A percentile compares a stretch with the other conserved stretches of the same genome.
These are phyloP conservation scores for Xylaria arbuscula DNA, from an alignment of 2,329 filamentous ascomycete genomes.

Conservation along the genomic window DNA sequence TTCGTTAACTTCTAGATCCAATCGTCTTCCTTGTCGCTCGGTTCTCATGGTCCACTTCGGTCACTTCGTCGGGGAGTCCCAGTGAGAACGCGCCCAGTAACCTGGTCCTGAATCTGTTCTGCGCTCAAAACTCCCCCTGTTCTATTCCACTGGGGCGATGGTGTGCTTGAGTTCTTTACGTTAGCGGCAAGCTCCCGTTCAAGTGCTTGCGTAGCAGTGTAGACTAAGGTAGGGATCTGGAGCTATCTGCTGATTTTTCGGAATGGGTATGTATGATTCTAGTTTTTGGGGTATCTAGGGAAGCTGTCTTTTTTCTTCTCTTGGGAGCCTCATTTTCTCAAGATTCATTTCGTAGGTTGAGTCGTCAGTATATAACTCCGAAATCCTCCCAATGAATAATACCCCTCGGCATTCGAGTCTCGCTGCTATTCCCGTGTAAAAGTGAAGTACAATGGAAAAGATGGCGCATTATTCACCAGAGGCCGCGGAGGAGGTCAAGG, in stretches of 20 bases:
- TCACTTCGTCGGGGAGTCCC: not conserved
- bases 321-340: conserved; percentile 8
- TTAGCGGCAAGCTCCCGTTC: conserved; percentile 6
- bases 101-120: conserved; percentile 21
- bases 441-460: conserved; percentile 11
- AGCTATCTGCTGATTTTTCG: conserved; percentile 16
- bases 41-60: conserved; percentile 15
- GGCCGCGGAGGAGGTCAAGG: conserved; percentile 25
- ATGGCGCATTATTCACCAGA: conserved; percentile 35
- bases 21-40: conserved; percentile 19
- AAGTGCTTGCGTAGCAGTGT: not conserved
- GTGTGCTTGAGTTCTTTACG: conserved; percentile 17
- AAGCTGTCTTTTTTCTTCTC: conserved; percentile 14
- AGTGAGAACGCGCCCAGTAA: conserved; percentile 13
- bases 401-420: not conserved
- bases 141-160: conserved; percentile 13
- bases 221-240: conserved; percentile 19
- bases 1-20: conserved; percentile 5
- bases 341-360: conserved; percentile 9
- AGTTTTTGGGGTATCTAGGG: not conserved
- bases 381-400: conserved; percentile 4
- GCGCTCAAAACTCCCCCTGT: not conserved
- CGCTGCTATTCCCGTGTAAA: conserved; percentile 6
- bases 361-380: conserved; percentile 26
- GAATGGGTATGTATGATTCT: conserved; percentile 2